These are phyloP conservation scores for Penicillium parvum DNA, from an alignment of 495 filamentous ascomycete species.

Conservation along the genomic window DNA sequence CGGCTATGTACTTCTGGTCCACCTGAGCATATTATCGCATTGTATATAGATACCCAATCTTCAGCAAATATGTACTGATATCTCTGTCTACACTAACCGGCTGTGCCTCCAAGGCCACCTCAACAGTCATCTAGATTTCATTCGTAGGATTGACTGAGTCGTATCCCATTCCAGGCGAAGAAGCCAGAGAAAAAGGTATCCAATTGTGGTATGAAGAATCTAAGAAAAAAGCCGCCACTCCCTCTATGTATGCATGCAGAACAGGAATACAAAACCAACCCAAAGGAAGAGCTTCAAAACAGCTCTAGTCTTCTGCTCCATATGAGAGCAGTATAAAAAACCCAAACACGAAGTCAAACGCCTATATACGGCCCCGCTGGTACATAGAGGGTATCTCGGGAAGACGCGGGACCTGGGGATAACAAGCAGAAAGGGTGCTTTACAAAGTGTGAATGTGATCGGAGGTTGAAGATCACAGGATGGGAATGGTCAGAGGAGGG, in stretches of 20 bases:
- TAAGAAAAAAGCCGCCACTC: slow-evolving; percentile 9
- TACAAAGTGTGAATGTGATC: slow-evolving; percentile 1
- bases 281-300: not conserved
- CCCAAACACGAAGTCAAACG: slow-evolving; percentile 14
- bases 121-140: too few species aligned
- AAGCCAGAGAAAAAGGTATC: not conserved
- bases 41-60: too few species aligned
- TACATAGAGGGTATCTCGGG: slow-evolving; percentile 28
- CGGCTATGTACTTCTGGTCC: too few species aligned
- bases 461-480: slow-evolving; percentile 9
- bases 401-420: slow-evolving; percentile 13
- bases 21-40: too few species aligned
- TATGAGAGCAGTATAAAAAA: slow-evolving; percentile 3
- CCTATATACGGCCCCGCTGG: slow-evolving; percentile 27
- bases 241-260: slow-evolving; percentile 14
- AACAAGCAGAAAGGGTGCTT: slow-evolving; percentile 6
- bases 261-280: slow-evolving; percentile 1
- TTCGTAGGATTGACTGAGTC: too few species aligned
- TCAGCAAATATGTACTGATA: too few species aligned
- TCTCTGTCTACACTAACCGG: too few species aligned
- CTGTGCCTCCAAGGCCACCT: too few species aligned
- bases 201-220: slow-evolving; percentile 2
- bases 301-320: not conserved
- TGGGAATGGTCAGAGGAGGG: slow-evolving; percentile 1
- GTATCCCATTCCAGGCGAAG: not conserved